Conservation (phyloP, 2,329 filamentous ascomycete genomes). For the Botryotinia narcissicola region DNA sequence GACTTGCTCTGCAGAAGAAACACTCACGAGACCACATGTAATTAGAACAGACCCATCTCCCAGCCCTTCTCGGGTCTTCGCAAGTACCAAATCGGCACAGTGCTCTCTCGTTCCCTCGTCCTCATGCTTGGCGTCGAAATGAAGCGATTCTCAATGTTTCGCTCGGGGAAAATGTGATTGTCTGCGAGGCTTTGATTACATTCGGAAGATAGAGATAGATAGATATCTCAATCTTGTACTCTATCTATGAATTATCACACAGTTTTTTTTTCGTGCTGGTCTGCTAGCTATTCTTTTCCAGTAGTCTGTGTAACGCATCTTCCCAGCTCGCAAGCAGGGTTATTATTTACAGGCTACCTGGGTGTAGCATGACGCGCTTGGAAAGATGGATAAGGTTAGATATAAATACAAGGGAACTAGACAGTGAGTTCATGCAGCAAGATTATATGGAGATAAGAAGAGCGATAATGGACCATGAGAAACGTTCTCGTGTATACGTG, state of each 20-base stretch:
- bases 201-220: not conserved
- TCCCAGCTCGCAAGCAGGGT: not conserved
- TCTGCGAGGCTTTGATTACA: not conserved
- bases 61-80: constrained; percentile 2
- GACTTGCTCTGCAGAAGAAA: not conserved
- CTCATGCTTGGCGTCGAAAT: not conserved
- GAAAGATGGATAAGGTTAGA: not conserved
- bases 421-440: not conserved
- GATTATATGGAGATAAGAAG: constrained; percentile 3
- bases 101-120: not conserved
- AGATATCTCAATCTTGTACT: not conserved
- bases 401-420: not conserved
- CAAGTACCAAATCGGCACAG: not conserved
- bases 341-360: not conserved
- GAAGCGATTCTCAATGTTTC: not conserved
- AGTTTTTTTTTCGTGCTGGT: not conserved
- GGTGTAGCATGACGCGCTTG: constrained; percentile 1
- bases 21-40: constrained; percentile 13
- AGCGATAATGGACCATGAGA: constrained; percentile 12
- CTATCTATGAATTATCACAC: not conserved
- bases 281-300: not conserved
- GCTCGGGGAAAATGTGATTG: not conserved
- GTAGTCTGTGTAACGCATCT: not conserved
- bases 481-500: not conserved
- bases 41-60: constrained; percentile 1